Evolutionary conservation across 1,284 basidiomycete genomes (phyloP), one percentile per base, ranked within the genome.

Genomic region (Sporisorium scitamineum): DNA sequence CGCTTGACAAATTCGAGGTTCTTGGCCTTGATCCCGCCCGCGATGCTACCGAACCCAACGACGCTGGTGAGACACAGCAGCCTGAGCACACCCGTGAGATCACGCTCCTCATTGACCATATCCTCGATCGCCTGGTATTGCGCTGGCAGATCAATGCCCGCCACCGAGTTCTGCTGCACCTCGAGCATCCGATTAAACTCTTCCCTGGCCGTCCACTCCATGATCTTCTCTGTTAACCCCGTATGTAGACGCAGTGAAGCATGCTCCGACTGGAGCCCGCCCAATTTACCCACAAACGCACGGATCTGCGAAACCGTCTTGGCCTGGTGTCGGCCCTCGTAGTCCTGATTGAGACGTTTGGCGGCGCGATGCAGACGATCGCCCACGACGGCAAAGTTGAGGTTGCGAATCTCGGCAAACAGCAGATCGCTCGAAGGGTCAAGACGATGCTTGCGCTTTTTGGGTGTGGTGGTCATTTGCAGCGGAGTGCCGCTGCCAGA

Each of bases 81-180:
- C 57, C 97, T 89, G 5, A 97, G 85, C 42, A 84, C 76, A 8
- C 70, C 59, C 0, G 78, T 50, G 31, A 78, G 29, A 14, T 80
- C 79, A 14, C 76, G 61, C 53, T 80, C 70, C n/a, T 76, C 62
- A 27, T 70, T 69, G 37, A 84, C 60, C 45, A 84, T 76, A n/a
- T 80, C 79, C 34, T 83, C 83, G 32, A 84, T 79, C 18, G 72
- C 78, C 27, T 51, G 34, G 26, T 82, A 75, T 53, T 83, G 83
- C 45, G 63, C 70, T 7, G 60, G 18, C 45, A 80, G 24, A 18
- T 82, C 79, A 6, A 79, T 42, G 0, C 81, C 81, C 0, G 95
- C 94, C 16, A 99, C 90, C 29, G 97, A 89, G 85, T 98, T 98
- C 86, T 99, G 97, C 84, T 99, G 96, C 20, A 97, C 93, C 87